Evolutionary conservation across 352 stramenopile species (phyloP), one percentile per base, ranked within the genome.

Genomic region (Elongisporangium anandrum): DNA sequence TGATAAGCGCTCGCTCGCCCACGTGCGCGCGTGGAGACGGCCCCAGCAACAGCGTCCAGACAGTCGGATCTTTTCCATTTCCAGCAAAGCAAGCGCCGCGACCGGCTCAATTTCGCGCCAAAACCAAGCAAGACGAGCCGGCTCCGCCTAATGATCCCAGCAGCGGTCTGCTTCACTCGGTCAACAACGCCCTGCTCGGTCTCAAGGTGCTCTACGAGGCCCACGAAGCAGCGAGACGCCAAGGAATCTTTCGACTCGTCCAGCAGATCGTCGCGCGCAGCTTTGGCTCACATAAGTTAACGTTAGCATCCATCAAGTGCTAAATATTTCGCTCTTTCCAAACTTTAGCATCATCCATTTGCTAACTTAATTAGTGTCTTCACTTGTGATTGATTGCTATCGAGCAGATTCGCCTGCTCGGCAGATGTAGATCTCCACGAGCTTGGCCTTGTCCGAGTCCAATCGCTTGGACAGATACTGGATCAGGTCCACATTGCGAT

Each of bases 401-500:
- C 17, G 52, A 56, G 41, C 24, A 13, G 39, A 52, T 52, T 52
- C 60, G 10, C 73, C 80, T n/a, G 68, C 72, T 41, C 81, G 83
- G 52, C 89, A 69, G 26, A 93, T 86, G 68, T 87, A 93, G 64
- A 93, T 91, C 26, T 88, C 70, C 10, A 93, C 70, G 13, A 93
- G 57, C 53, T 75, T 79, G 52, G 68, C 66, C 45, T 77, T 81
- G 8, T 71, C 87, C 26, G 68, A 65, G 56, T 88, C 76, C 17
- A 88, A 57, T n/a, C 82, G 68, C 8, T 69, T 49, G 9, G 65
- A 49, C 20, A 93, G 63, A 52, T 76, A 90, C 53, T 75, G 72
- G 41, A 64, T 57, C 21, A 83, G 55, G 10, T 88, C 57, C 15
- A 66, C 58, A 0, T 41, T 39, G 39, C 73, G 65, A 57, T 93